Evolutionary conservation across 257 asterid genomes (phyloP).

Genomic region (Solanum paucissectum): DNA sequence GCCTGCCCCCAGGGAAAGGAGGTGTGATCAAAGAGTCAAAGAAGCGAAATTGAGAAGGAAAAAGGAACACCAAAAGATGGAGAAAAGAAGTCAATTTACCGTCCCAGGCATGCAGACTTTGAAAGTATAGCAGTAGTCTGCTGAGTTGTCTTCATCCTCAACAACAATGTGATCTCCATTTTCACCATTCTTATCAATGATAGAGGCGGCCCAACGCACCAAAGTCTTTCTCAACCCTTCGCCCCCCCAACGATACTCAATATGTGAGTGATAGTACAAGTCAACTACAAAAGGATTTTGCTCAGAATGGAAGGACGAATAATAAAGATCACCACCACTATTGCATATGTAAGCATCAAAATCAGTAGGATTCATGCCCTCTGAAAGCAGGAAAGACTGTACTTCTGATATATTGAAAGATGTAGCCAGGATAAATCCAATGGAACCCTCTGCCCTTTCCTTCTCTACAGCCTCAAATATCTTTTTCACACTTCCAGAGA

Average conservation of each 20-base stretch:
- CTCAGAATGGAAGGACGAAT: constrained; percentile 66
- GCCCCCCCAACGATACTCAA: constrained; percentile 98
- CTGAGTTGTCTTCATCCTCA: constrained; percentile 91
- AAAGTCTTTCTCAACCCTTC: constrained; percentile 95
- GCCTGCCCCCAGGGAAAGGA: background rate
- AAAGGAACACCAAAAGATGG: background rate
- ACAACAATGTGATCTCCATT: constrained; percentile 58
- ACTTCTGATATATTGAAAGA: constrained; percentile 59
- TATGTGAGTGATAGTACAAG: constrained; percentile 95
- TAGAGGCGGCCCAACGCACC: constrained; percentile 79
- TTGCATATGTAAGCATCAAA: constrained; percentile 97
- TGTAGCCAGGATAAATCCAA: constrained; percentile 83
- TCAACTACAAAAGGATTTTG: constrained; percentile 83
- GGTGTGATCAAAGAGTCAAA: background rate
- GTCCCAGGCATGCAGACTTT: constrained; percentile 67
- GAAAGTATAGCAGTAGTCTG: constrained; percentile 93
- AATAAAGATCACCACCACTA: constrained; percentile 96
- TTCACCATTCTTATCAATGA: constrained; percentile 44
- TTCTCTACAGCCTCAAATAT: constrained; percentile 60
- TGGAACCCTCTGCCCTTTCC: constrained; percentile 75
- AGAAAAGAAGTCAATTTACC: constrained; percentile 32
- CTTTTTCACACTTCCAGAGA: constrained; percentile 63
- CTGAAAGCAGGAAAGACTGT: constrained; percentile 54
- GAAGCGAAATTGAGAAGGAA: background rate
- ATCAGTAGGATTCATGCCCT: constrained; percentile 57